Percentiles rank a stretch among this genome's conserved stretches.
These are phyloP conservation scores for Magnusiomyces tetraspermus DNA, from an alignment of 1,139 yeast genomes.

Conservation along the genomic window DNA sequence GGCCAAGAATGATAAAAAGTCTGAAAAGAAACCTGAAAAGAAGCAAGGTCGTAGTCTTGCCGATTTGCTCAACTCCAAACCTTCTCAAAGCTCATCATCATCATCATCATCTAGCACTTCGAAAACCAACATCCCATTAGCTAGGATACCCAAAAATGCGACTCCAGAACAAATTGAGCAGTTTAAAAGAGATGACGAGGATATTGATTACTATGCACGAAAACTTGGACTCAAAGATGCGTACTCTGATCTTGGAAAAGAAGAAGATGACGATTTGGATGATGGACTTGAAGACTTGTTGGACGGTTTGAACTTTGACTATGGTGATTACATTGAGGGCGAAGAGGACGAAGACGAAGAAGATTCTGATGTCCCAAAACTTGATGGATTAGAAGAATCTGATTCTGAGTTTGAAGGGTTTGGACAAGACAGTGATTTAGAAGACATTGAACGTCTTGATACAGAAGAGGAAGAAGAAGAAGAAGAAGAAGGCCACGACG, in stretches of 20 bases:
- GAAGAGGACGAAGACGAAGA: slow-evolving; percentile 18
- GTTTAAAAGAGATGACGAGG: slow-evolving; percentile 50
- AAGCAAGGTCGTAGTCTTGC: slow-evolving; percentile 26
- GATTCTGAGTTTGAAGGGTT: background rate
- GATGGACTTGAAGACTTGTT: slow-evolving; percentile 65
- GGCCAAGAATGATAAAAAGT: slow-evolving; percentile 11
- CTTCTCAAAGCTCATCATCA: background rate
- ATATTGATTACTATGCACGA: slow-evolving; percentile 74
- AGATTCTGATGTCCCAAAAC: background rate
- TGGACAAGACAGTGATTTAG: background rate
- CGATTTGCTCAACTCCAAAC: slow-evolving; percentile 9
- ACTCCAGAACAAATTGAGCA: slow-evolving; percentile 12
- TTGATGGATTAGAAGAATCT: background rate
- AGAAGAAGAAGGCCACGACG: slow-evolving; percentile 14
- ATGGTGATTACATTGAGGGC: slow-evolving; percentile 39
- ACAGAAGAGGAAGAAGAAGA: slow-evolving; percentile 13
- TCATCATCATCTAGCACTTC: background rate
- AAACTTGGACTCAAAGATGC: slow-evolving; percentile 63
- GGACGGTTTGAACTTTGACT: slow-evolving; percentile 58
- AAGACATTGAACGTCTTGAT: slow-evolving; percentile 19
- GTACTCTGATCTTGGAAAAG: slow-evolving; percentile 11
- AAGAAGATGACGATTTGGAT: slow-evolving; percentile 42
- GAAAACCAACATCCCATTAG: background rate
- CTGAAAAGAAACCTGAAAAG: slow-evolving; percentile 28
- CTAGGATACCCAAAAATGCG: background rate